Evolutionary conservation across 371 early-diverging fungal species (phyloP), one percentile per base, ranked within the genome.

Genomic region (Syncephalastrum racemosum): DNA sequence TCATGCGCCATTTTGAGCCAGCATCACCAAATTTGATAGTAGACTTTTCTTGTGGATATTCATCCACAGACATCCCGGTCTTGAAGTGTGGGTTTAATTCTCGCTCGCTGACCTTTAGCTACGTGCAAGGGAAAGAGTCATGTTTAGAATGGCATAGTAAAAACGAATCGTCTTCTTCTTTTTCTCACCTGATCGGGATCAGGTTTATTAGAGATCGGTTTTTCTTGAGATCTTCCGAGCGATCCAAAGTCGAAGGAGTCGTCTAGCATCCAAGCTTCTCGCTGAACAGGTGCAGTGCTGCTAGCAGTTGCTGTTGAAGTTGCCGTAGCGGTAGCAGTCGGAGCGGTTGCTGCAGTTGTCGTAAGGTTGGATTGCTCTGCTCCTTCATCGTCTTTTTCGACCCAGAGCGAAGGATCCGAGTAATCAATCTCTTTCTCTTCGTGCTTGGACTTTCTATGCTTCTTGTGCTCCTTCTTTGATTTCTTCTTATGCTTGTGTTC

Each of bases 1-100:
- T 86, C 91, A 91, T 93, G 48, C 92, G 74, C 93, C 93, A 93
- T 14, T 63, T 80, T 0, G 90, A 86, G 1, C 91, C 91, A 3
- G 80, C 78, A 59, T 93, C 93, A 0, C 93, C 93, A 81, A 66
- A 81, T 50, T 66, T 54, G 45, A 70, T 59, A 0, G 58, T 42
- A 3, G 47, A 20, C 54, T 66, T 76, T 46, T 63, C 56, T 41
- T 64, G 73, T 0, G 83, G 80, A 54, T 73, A 71, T 41, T 82
- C 70, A 10, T 82, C 80, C 16, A 81, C 58, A 23, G 65, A 57
- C 12, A 77, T 42, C 2, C 82, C 83, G 24, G 69, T 55, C 18
- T 73, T 77, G 25, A 82, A 52, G 46, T 81, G 70, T 3, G 67
- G 62, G 41, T 85, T 85, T 6, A 83, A 60, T 58, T 85, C 85